Evolutionary conservation across 192 early-diverging fungal species (phyloP).

Genomic region (Gigaspora rosea): DNA sequence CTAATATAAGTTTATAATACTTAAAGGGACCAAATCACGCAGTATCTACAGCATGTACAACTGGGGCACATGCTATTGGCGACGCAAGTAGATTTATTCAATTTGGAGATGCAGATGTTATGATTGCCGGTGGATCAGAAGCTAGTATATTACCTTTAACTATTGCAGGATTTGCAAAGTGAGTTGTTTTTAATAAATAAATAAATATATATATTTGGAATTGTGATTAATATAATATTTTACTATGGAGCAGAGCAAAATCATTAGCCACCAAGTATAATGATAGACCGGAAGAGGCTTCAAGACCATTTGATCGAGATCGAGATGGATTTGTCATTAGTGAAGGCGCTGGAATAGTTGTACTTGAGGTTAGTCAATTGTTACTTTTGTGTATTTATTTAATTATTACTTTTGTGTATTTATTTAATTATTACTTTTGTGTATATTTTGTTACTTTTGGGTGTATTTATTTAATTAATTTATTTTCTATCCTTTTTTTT

Average conservation of each 20-base stretch:
- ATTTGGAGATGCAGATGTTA: slow-evolving; percentile 92
- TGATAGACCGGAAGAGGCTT: slow-evolving; percentile 74
- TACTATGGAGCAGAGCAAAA: slow-evolving; percentile 54
- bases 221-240: neutral
- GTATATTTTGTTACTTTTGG: neutral
- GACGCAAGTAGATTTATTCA: slow-evolving; percentile 94
- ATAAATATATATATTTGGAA: neutral
- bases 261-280: slow-evolving; percentile 85
- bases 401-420: no score
- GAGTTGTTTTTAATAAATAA: slow-evolving; percentile 16
- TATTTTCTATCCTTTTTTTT: no score
- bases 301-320: slow-evolving; percentile 86
- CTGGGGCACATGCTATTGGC: slow-evolving; percentile 93
- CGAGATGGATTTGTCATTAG: slow-evolving; percentile 94
- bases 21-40: slow-evolving; percentile 89
- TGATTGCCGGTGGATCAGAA: slow-evolving; percentile 92
- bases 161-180: slow-evolving; percentile 87
- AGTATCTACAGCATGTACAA: slow-evolving; percentile 92
- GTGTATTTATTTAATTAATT: neutral
- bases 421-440: no score
- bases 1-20: neutral
- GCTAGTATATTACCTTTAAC: slow-evolving; percentile 81
- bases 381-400: neutral
- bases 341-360: slow-evolving; percentile 86
- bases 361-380: slow-evolving; percentile 62